phyloP scores from a whole-genome alignment of 2,329 filamentous ascomycete genomes.

The Penicillium sp. region DNA sequence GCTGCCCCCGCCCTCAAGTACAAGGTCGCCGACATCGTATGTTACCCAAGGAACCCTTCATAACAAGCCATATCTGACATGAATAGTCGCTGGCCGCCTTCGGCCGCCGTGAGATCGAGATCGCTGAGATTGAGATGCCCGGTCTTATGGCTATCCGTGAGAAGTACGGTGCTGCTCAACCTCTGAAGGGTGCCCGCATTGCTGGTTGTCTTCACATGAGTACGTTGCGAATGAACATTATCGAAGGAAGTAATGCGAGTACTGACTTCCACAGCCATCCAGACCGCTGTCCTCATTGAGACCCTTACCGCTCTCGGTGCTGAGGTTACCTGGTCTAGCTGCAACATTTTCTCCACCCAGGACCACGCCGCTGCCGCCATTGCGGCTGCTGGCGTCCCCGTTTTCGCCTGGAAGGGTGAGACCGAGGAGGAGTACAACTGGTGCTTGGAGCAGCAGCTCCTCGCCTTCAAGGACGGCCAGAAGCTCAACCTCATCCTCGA shows the following conservation, averaged over 20 bases:
- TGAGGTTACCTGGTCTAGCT: constrained; percentile 98
- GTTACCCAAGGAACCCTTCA: constrained; percentile 29
- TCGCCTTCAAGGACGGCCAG: constrained; percentile 95
- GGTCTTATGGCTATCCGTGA: constrained; percentile 93
- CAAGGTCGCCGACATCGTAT: constrained; percentile 95
- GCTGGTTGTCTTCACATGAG: constrained; percentile 99
- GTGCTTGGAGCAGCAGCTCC: constrained; percentile 98
- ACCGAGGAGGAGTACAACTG: constrained; percentile 99
- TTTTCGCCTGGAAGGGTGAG: constrained; percentile 87
- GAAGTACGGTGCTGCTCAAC: constrained; percentile 93
- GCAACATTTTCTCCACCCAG: constrained; percentile 99
- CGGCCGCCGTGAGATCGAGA: constrained; percentile 97
- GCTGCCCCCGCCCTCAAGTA: constrained; percentile 85
- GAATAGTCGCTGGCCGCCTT: constrained; percentile 84
- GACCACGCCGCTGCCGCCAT: constrained; percentile 98
- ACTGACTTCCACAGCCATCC: constrained; percentile 68
- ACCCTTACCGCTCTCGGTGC: constrained; percentile 92
- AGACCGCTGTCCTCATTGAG: constrained; percentile 99
- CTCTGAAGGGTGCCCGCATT: constrained; percentile 91
- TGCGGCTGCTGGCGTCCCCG: constrained; percentile 88
- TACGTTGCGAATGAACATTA: constrained; percentile 45
- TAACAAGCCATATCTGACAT: constrained; percentile 14
- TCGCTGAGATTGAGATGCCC: constrained; percentile 95
- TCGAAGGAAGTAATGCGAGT: neutral
- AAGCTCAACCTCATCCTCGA: constrained; percentile 98